Conservation (phyloP, 148 eudicot species). For the Rhododendron mucronatum region DNA sequence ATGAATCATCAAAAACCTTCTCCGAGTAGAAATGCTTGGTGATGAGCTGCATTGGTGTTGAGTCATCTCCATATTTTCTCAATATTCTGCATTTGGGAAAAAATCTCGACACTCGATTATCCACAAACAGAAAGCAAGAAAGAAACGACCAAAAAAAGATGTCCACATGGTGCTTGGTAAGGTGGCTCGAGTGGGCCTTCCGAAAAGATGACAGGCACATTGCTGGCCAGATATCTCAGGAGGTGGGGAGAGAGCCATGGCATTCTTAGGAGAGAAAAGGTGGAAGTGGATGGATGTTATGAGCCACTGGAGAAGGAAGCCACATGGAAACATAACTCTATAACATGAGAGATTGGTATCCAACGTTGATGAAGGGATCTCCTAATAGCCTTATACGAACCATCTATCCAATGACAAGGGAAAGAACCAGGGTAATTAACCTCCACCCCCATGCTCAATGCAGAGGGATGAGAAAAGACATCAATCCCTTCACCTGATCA, state of each 20-base stretch:
- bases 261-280: not conserved
- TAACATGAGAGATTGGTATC: not conserved
- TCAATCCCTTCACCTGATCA: not conserved
- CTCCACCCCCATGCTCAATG: not conserved
- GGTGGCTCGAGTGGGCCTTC: not conserved
- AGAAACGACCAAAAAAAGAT: not conserved
- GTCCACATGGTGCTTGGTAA: not conserved
- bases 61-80: conserved; percentile 39
- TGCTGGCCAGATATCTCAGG: not conserved
- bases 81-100: conserved; percentile 42
- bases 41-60: conserved; percentile 30
- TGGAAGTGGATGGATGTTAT: not conserved
- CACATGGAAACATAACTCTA: not conserved
- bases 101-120: not conserved
- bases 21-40: conserved; percentile 59
- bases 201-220: not conserved
- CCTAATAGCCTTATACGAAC: not conserved
- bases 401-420: not conserved
- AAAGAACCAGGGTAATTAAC: conserved; percentile 1
- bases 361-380: not conserved
- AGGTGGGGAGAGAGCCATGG: not conserved
- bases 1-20: conserved; percentile 54
- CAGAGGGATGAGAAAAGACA: not conserved
- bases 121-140: not conserved
- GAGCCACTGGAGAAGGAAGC: not conserved